These are phyloP conservation scores for Macrolepiota dolichaula DNA, from an alignment of 768 basidiomycete species.

Conservation along the genomic window DNA sequence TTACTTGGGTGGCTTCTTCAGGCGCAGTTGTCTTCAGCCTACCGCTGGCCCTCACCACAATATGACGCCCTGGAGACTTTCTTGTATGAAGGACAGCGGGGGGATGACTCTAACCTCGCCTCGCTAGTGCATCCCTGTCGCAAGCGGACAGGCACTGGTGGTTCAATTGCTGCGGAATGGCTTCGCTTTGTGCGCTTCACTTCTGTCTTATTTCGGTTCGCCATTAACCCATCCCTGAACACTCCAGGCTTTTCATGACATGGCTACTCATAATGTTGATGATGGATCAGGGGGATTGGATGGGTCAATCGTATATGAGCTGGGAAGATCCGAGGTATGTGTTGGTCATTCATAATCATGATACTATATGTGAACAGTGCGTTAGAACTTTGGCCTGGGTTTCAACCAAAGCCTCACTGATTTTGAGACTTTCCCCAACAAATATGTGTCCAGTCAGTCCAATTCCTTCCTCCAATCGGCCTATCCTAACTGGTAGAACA, in stretches of 20 bases:
- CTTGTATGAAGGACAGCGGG: conserved; percentile 28
- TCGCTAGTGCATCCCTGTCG: conserved; percentile 30
- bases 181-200: conserved; percentile 28
- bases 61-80: conserved; percentile 32
- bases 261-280: conserved; percentile 42
- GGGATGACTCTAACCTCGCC: conserved; percentile 29
- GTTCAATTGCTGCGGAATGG: conserved; percentile 32
- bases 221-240: background rate
- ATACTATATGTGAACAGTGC: background rate
- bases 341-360: background rate
- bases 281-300: conserved; percentile 49
- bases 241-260: conserved; percentile 46
- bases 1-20: background rate
- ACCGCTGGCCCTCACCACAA: conserved; percentile 33
- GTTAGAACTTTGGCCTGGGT: conserved; percentile 45
- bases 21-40: conserved; percentile 14
- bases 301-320: conserved; percentile 46
- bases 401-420: conserved; percentile 41
- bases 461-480: background rate
- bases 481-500: conserved; percentile 15
- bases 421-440: conserved; percentile 38
- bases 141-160: conserved; percentile 25
- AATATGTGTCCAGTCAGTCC: conserved; percentile 39
- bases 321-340: conserved; percentile 36
- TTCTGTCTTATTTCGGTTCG: background rate